phyloP scores from a whole-genome alignment of 164 flowering plant genomes.

The Malania oleifera region DNA sequence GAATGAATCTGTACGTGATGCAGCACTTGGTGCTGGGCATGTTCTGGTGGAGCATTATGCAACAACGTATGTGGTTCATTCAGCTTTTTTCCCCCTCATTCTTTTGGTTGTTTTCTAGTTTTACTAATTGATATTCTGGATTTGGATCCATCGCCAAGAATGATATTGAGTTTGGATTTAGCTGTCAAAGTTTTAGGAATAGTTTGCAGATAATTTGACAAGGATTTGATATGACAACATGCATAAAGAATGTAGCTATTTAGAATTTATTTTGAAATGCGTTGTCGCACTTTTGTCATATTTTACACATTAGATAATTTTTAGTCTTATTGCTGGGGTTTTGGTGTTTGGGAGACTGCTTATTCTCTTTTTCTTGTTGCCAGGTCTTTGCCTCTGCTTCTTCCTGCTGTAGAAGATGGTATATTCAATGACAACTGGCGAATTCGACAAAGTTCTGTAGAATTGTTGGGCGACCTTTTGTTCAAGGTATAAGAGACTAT shows the following conservation, averaged over 20 bases:
- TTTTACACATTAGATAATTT: not conserved
- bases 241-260: too few species aligned
- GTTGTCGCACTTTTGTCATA: too few species aligned
- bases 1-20: conserved; percentile 99
- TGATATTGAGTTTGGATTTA: too few species aligned
- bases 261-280: too few species aligned
- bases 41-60: conserved; percentile 98
- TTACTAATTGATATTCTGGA: not conserved
- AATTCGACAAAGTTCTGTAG: conserved; percentile 97
- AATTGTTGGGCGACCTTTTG: conserved; percentile 88
- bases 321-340: not conserved
- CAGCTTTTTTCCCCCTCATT: not conserved
- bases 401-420: conserved; percentile 99
- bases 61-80: conserved; percentile 66
- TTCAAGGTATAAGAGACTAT: conserved; percentile 98
- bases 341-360: not conserved
- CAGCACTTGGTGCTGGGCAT: conserved; percentile 98
- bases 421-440: conserved; percentile 98
- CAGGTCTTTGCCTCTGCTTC: conserved; percentile 97
- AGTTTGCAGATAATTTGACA: too few species aligned
- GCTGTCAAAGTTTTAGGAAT: too few species aligned
- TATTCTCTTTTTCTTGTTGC: conserved; percentile 2
- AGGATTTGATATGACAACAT: too few species aligned
- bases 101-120: not conserved
- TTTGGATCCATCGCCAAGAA: not conserved